Evolutionary conservation across 2,329 filamentous ascomycete genomes (phyloP).

Genomic region (Didymella segeticola): DNA sequence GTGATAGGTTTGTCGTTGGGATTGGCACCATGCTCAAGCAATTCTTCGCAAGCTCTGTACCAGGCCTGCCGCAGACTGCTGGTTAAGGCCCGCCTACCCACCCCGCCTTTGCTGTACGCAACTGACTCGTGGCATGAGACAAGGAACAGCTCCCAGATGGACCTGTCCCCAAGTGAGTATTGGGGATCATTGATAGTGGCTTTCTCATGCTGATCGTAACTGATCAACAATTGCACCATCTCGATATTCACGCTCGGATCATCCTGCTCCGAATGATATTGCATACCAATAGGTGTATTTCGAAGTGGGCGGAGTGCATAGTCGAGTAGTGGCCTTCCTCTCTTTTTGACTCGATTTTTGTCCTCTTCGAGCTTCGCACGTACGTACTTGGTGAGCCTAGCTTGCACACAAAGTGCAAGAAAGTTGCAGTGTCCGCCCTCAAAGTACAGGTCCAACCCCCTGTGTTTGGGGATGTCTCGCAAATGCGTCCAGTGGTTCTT

Average conservation of each 20-base stretch:
- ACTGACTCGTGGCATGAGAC: background rate
- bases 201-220: background rate
- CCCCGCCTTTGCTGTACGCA: background rate
- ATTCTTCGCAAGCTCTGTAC: background rate
- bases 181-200: background rate
- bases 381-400: background rate
- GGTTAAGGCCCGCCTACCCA: background rate
- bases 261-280: conserved; percentile 11
- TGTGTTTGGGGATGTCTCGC: background rate
- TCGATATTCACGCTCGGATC: conserved; percentile 14
- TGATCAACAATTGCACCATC: conserved; percentile 5
- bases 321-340: conserved; percentile 18
- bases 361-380: background rate
- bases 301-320: conserved; percentile 19
- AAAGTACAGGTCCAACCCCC: background rate
- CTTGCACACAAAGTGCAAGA: background rate
- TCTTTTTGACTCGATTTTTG: background rate
- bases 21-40: background rate
- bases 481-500: background rate
- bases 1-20: background rate
- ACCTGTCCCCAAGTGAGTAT: background rate
- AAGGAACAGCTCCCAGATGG: background rate
- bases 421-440: background rate
- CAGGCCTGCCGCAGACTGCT: background rate
- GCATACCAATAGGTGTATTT: conserved; percentile 7